Evolutionary conservation across 1,284 basidiomycete species (phyloP), one percentile per base, ranked within the genome.

Genomic region (Trichosporon ovoides): DNA sequence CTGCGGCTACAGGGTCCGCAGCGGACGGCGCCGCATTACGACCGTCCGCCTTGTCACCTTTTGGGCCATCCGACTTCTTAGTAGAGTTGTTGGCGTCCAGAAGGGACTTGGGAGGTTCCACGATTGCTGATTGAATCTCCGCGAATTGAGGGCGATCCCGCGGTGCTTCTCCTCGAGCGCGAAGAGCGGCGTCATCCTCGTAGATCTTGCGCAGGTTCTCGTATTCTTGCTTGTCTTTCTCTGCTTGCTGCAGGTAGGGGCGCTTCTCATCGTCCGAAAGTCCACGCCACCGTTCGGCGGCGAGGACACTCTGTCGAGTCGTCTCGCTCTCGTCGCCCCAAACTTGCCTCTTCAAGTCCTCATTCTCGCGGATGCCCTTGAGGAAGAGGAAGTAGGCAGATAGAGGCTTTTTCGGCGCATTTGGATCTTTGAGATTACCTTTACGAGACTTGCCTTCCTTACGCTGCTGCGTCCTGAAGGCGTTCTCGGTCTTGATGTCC

Each of bases 351-450:
- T 90, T 87, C 34, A 91, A 78, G 40, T 81, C 80, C 13, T 84
- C 83, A 59, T 76, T 71, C 69, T 89, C 85, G 62, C 91, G 83
- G 68, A 94, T 93, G 52, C 86, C 84, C 74, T 93, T 90, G 63
- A 96, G 78, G 81, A 94, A 97, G 84, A 95, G 88, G 69, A 96
- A 96, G 74, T 96, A 97, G 3, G 93, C 92, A 68, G 86, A 88
- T 31, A 96, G 83, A 3, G 93, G 93, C 77, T 95, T 95, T 85
- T 94, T 94, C 9, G 93, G 93, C 18, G 91, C 93, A 71, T 96
- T 94, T 28, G 92, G 92, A 73, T 97, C 92, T 80, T 95, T 95
- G 77, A 97, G 87, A 76, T 97, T 96, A 62, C 89, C 88, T 82
- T 89, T 91, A 66, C 91, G 83, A 54, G 89, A 92, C 78, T 93